A percentile compares a stretch with the other conserved stretches of the same genome.
Conservation (phyloP, 2,329 filamentous ascomycete genomes). For the Coniochaeta sp. region DNA sequence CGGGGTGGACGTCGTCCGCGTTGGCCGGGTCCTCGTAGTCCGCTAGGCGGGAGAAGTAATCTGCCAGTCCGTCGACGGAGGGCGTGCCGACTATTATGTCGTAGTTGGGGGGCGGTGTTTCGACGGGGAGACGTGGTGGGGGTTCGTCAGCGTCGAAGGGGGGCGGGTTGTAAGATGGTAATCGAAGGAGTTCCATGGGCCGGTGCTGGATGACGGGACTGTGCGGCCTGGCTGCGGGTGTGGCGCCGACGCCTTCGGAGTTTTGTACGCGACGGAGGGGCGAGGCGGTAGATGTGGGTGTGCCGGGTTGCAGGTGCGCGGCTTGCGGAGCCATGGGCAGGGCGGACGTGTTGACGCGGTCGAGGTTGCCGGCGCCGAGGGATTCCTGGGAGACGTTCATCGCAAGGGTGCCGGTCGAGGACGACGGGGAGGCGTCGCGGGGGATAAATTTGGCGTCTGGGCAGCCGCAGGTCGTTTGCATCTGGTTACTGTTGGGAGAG, state of each 20-base stretch:
- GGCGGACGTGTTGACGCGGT: constrained; percentile 16
- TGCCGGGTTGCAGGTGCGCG: constrained; percentile 39
- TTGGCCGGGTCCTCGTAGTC: constrained; percentile 49
- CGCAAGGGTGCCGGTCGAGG: constrained; percentile 44
- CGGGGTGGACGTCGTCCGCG: constrained; percentile 1
- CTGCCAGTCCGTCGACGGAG: constrained; percentile 64
- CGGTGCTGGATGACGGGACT: constrained; percentile 7
- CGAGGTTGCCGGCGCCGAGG: constrained; percentile 10
- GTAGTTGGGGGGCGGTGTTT: constrained; percentile 82
- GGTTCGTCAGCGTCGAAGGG: constrained; percentile 77
- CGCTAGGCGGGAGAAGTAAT: constrained; percentile 79
- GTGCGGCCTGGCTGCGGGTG: constrained; percentile 11
- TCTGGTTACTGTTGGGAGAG: constrained; percentile 39
- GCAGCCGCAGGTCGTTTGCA: constrained; percentile 46
- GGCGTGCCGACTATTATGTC: constrained; percentile 67
- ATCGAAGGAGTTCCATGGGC: constrained; percentile 77
- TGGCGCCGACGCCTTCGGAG: neutral
- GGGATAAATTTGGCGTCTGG: constrained; percentile 37
- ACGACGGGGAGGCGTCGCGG: constrained; percentile 56
- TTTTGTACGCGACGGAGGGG: neutral
- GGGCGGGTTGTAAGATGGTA: constrained; percentile 82
- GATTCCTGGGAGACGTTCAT: constrained; percentile 25
- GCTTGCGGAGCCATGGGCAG: constrained; percentile 47
- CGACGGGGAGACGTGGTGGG: constrained; percentile 53
- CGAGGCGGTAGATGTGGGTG: constrained; percentile 4